phyloP scores from a whole-genome alignment of 192 early-diverging fungal species.

The Umbelopsis vinacea region DNA sequence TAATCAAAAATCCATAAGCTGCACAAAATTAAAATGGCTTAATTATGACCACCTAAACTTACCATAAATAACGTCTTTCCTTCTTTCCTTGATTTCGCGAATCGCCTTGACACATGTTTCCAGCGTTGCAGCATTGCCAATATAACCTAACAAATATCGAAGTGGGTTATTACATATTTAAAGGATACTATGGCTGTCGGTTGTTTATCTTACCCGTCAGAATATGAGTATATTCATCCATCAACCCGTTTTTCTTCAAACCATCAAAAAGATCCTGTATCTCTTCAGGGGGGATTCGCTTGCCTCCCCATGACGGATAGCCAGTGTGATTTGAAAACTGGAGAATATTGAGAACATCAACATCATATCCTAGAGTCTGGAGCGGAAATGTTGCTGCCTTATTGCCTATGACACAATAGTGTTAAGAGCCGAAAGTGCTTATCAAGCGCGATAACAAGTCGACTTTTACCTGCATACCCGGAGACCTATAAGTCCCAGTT shows the following conservation, averaged over 20 bases:
- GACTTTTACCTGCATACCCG: conserved; percentile 49
- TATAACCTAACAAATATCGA: conserved; percentile 63
- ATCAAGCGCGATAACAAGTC: neutral
- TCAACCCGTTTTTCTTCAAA: conserved; percentile 72
- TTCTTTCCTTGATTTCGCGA: conserved; percentile 50
- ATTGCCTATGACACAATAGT: conserved; percentile 61
- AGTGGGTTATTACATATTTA: neutral
- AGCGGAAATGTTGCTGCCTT: conserved; percentile 92
- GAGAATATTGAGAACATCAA: conserved; percentile 92
- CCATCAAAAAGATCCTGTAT: conserved; percentile 74
- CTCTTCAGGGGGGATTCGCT: conserved; percentile 64
- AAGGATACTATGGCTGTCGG: neutral
- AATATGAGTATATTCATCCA: conserved; percentile 75
- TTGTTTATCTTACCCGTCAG: conserved; percentile 65
- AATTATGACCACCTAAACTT: neutral
- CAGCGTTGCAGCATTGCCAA: conserved; percentile 75
- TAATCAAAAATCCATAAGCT: too few species aligned
- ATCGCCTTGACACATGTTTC: conserved; percentile 60
- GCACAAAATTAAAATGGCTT: neutral
- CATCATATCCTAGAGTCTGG: conserved; percentile 88
- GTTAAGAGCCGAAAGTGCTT: neutral
- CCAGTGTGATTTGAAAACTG: conserved; percentile 95
- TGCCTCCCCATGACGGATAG: conserved; percentile 77
- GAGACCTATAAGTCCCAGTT: conserved; percentile 38
- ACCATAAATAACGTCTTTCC: conserved; percentile 61